phyloP scores from a whole-genome alignment of 495 filamentous ascomycete genomes.

The Lichina pygmaea region DNA sequence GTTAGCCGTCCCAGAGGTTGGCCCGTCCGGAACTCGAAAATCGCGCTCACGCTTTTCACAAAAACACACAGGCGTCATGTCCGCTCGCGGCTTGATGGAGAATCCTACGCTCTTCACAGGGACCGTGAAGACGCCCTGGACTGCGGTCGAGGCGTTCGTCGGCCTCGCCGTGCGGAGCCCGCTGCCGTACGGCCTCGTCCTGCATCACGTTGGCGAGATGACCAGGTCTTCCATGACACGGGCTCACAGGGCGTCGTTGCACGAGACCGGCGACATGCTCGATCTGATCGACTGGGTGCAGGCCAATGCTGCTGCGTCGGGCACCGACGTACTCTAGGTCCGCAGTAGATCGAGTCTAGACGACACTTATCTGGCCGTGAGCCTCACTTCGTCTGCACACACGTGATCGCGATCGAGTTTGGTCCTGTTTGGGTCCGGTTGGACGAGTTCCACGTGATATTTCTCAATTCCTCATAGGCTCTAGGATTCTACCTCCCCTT shows the following conservation, averaged over 20 bases:
- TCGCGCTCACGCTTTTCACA: neutral
- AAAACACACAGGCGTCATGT: neutral
- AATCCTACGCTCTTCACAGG: neutral
- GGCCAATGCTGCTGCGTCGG: neutral
- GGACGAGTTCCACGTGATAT: too few species aligned
- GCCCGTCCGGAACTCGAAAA: neutral
- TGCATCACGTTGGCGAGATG: neutral
- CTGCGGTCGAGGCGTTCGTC: neutral
- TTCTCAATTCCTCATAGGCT: too few species aligned
- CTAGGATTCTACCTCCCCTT: too few species aligned
- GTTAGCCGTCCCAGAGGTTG: too few species aligned
- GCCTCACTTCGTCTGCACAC: too few species aligned
- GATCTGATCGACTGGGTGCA: neutral
- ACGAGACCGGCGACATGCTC: neutral
- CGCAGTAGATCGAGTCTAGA: too few species aligned
- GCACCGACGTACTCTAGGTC: too few species aligned
- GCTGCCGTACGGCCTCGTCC: neutral
- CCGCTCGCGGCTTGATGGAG: neutral
- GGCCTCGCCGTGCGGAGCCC: neutral
- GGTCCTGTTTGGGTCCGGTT: too few species aligned
- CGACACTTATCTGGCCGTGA: too few species aligned
- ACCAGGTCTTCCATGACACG: neutral
- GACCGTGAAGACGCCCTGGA: neutral
- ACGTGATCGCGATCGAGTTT: too few species aligned
- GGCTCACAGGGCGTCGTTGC: neutral